Percentiles rank a stretch among this genome's conserved stretches.
Conservation (phyloP, 768 basidiomycete species). For the Serendipita sp. region DNA sequence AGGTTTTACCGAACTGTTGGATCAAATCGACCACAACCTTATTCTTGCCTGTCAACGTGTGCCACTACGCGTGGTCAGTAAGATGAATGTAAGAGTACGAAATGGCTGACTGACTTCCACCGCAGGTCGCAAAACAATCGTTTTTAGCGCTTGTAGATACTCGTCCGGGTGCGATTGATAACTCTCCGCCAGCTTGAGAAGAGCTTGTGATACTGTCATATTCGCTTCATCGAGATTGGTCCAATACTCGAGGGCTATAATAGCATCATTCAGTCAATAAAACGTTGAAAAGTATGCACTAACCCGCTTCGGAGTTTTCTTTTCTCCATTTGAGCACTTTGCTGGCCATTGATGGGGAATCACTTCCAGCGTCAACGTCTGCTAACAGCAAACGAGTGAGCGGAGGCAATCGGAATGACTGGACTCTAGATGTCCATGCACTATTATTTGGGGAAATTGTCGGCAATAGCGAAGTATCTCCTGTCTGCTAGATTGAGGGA, state of each 20-base stretch:
- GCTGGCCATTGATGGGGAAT: conserved; percentile 86
- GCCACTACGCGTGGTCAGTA: background rate
- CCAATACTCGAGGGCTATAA: conserved; percentile 16
- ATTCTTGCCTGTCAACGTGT: background rate
- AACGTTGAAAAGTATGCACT: background rate
- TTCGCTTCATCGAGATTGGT: conserved; percentile 13
- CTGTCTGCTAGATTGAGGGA: background rate
- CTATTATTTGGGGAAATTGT: conserved; percentile 48
- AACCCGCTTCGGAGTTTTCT: conserved; percentile 43
- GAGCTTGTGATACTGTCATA: conserved; percentile 8
- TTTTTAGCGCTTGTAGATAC: conserved; percentile 7
- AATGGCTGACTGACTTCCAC: conserved; percentile 8
- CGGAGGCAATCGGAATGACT: conserved; percentile 70
- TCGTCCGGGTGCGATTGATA: background rate
- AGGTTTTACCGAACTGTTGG: background rate
- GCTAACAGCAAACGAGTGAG: conserved; percentile 74
- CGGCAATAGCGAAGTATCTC: conserved; percentile 25
- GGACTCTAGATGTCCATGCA: conserved; percentile 58
- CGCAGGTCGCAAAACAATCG: background rate
- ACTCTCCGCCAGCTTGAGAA: conserved; percentile 10
- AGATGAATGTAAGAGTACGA: background rate
- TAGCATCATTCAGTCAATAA: background rate
- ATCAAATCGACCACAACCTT: background rate
- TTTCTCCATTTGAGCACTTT: conserved; percentile 84
- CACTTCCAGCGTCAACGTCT: conserved; percentile 90